Percentiles rank a stretch among this genome's conserved stretches.
These are phyloP conservation scores for Chlorella ohadii DNA, from an alignment of 139 green algal species.

Conservation along the genomic window DNA sequence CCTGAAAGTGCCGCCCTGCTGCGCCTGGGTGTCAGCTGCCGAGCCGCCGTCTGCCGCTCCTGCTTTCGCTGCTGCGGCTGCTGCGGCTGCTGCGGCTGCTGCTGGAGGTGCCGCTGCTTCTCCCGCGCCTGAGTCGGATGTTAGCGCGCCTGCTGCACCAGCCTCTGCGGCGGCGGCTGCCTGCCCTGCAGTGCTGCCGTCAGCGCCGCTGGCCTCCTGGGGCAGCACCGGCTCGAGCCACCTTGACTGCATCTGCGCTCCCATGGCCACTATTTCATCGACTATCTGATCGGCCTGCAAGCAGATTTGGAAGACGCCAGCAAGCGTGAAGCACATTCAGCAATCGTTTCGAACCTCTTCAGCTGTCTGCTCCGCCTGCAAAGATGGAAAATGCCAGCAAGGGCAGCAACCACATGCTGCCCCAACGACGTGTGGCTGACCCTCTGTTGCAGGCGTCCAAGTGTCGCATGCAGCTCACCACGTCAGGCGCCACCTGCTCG, in stretches of 20 bases:
- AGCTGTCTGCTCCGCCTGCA: too few species aligned
- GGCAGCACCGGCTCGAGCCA: background rate
- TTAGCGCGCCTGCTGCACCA: too few species aligned
- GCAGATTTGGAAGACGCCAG: background rate
- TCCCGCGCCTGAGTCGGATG: too few species aligned
- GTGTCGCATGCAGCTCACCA: background rate
- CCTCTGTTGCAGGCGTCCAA: background rate
- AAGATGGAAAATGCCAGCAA: too few species aligned
- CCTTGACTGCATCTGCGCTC: background rate
- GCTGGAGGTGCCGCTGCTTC: too few species aligned
- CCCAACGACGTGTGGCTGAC: too few species aligned
- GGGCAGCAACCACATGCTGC: too few species aligned
- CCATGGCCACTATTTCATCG: background rate
- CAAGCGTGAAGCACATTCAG: too few species aligned
- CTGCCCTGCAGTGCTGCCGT: background rate
- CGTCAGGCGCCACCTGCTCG: background rate
- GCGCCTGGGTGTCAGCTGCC: background rate
- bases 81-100: background rate
- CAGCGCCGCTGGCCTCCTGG: background rate
- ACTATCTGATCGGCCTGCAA: background rate
- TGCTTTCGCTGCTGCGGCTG: background rate
- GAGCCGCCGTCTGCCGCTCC: background rate
- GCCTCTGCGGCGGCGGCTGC: too few species aligned
- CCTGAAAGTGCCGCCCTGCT: background rate
- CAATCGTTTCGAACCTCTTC: too few species aligned